These are phyloP conservation scores for Phlebiopsis flavidoalba DNA, from an alignment of 768 basidiomycete species.

Conservation along the genomic window DNA sequence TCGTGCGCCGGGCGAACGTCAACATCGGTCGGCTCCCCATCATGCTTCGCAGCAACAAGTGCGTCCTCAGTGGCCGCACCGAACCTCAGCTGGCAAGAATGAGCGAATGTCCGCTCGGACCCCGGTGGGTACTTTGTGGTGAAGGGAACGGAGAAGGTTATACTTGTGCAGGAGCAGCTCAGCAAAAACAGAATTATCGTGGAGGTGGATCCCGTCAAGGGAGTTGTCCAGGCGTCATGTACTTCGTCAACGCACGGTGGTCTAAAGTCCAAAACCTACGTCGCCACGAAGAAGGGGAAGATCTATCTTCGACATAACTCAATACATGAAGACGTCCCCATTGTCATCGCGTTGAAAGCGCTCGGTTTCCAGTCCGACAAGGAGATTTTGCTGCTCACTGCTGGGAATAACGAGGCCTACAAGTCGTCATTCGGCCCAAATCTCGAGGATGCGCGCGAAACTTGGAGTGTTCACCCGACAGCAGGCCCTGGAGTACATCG, in stretches of 20 bases:
- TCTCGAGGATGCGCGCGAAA: conserved; percentile 90
- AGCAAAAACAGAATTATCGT: conserved; percentile 99
- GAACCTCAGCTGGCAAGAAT: conserved; percentile 87
- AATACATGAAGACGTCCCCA: conserved; percentile 94
- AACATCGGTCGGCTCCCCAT: conserved; percentile 90
- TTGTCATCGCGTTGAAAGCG: conserved; percentile 94
- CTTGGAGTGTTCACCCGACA: conserved; percentile 87
- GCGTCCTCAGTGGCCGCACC: conserved; percentile 73
- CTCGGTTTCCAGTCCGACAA: conserved; percentile 96
- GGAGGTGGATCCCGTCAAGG: conserved; percentile 87
- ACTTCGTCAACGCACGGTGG: conserved; percentile 87
- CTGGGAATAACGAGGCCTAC: conserved; percentile 87
- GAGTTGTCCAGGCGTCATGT: conserved; percentile 89
- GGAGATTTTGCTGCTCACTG: conserved; percentile 91
- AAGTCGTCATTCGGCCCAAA: conserved; percentile 84
- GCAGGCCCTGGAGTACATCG: conserved; percentile 94
- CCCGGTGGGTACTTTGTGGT: conserved; percentile 99
- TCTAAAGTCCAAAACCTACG: conserved; percentile 96
- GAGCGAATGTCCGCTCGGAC: conserved; percentile 95
- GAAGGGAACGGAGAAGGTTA: conserved; percentile 98
- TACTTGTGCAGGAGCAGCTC: conserved; percentile 96
- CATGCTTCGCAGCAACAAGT: conserved; percentile 95
- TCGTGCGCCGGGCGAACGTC: conserved; percentile 78
- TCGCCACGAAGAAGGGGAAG: conserved; percentile 89
- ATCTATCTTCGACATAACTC: conserved; percentile 98